Evolutionary conservation across 495 filamentous ascomycete genomes (phyloP), one percentile per base, ranked within the genome.

Genomic region (Cercophora samala): DNA sequence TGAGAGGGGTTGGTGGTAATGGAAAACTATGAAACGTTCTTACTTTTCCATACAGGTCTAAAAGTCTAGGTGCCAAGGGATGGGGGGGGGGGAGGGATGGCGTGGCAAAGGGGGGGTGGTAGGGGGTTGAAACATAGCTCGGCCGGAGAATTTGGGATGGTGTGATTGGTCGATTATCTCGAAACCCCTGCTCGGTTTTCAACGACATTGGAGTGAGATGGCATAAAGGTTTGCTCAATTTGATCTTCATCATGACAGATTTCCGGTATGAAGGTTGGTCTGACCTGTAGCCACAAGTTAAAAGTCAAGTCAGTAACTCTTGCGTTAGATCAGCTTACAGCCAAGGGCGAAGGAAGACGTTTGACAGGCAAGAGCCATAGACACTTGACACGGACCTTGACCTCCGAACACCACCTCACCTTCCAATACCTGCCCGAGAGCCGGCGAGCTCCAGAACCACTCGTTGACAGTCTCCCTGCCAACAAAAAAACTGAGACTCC

Each of bases 111-210:
- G 22, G 53, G 15, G 53, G 53, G 53, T 56, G n/a, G 53, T 56
- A 56, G 53, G 53, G 53, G 53, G n/a, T 56, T 56, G 53, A 56
- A 56, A 56, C 53, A 18, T 56, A 56, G 53, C 53, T 56, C 22
- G 9, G n/a, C 53, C 53, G n/a, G 22, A 19, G n/a, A 56, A 21
- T 23, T 19, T 23, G 6, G 21, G 53, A 18, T 18, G 53, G 22
- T 56, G 13, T 56, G 4, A 56, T 56, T 56, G 53, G 53, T 56
- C 37, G 6, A 46, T 46, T 11, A 0, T 46, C 37, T 46, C 37
- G 8, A 46, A 2, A 8, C 37, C 11, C 37, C 37, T 13, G 6
- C 13, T 13, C 5, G 5, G 8, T 9, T 46, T 46, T 13, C 37
- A 46, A 46, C 37, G 15, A 46, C 37, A 46, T 9, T 2, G 6